phyloP scores from a whole-genome alignment of 495 filamentous ascomycete species.

The Daldinia loculata region DNA sequence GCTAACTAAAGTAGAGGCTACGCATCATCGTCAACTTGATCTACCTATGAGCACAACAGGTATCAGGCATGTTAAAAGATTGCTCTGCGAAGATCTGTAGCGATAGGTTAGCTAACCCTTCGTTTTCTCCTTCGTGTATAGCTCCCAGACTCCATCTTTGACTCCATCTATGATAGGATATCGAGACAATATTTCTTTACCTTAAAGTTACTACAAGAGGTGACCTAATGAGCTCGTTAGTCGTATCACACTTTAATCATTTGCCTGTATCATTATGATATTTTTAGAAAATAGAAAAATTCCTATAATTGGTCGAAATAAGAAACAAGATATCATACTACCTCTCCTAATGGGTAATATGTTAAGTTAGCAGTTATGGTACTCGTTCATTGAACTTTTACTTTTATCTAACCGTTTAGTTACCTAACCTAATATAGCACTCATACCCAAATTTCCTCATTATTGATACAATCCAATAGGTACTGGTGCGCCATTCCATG shows the following conservation, averaged over 20 bases:
- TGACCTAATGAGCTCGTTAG: neutral
- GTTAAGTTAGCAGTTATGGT: too few species aligned
- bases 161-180: neutral
- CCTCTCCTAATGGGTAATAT: too few species aligned
- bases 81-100: neutral
- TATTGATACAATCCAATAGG: too few species aligned
- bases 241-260: neutral
- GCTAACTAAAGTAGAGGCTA: neutral
- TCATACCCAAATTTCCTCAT: too few species aligned
- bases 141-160: neutral
- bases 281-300: too few species aligned
- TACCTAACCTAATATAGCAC: neutral
- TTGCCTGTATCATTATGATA: neutral
- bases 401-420: neutral
- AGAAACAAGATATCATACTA: too few species aligned
- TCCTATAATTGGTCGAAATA: too few species aligned
- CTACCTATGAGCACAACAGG: neutral
- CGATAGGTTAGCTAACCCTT: neutral
- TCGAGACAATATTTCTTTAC: neutral
- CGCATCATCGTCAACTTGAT: slow-evolving; percentile 10
- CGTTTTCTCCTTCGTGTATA: neutral
- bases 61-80: neutral
- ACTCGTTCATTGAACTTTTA: neutral
- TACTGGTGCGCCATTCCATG: neutral
- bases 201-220: too few species aligned